Evolutionary conservation across 257 asterid species (phyloP).

Genomic region (Plantago major): DNA sequence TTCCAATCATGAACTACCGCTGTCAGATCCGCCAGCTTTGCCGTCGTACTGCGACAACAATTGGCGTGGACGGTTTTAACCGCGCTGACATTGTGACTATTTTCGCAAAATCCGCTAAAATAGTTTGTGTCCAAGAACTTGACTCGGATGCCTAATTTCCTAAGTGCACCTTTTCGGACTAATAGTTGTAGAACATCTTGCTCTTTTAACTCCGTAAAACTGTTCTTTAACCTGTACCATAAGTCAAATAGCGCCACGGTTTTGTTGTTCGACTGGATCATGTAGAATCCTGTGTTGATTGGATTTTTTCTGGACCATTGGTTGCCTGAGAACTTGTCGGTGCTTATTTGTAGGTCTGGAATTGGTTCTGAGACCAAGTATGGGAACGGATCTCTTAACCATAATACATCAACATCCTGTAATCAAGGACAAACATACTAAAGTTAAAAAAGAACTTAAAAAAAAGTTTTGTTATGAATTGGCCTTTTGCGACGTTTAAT

Average conservation of each 20-base stretch:
- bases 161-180: constrained; percentile 19
- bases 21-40: constrained; percentile 41
- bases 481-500: too few species aligned
- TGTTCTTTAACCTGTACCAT: constrained; percentile 33
- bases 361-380: constrained; percentile 10
- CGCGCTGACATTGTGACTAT: constrained; percentile 25
- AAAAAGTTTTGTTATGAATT: not conserved
- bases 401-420: constrained; percentile 49
- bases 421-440: not conserved
- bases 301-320: constrained; percentile 20
- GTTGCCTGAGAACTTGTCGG: constrained; percentile 32
- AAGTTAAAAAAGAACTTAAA: not conserved
- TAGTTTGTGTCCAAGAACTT: constrained; percentile 37
- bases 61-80: constrained; percentile 51
- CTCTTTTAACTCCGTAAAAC: constrained; percentile 32
- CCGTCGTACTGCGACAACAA: constrained; percentile 39
- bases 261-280: constrained; percentile 42
- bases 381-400: constrained; percentile 48
- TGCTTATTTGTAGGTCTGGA: constrained; percentile 39
- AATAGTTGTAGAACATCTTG: constrained; percentile 39
- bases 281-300: constrained; percentile 55
- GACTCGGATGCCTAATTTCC: constrained; percentile 24
- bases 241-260: constrained; percentile 34
- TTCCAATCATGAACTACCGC: constrained; percentile 39
- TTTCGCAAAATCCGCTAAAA: constrained; percentile 50